These are phyloP conservation scores for Hericium rajendrae DNA, from an alignment of 768 basidiomycete genomes.

Conservation along the genomic window DNA sequence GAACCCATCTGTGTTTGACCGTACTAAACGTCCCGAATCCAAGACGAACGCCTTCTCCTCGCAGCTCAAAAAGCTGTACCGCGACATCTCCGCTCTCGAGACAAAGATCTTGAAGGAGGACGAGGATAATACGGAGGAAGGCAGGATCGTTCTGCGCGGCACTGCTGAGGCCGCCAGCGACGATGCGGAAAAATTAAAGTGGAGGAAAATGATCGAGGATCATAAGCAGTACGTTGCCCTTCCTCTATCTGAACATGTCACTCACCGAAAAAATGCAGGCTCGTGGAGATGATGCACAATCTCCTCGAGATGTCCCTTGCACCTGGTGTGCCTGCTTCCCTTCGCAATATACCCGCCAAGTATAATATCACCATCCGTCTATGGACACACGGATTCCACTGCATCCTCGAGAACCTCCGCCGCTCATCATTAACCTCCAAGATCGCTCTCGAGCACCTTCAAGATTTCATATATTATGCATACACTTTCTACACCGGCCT, in stretches of 20 bases:
- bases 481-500: constrained; percentile 91
- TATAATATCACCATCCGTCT: constrained; percentile 93
- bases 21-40: constrained; percentile 34
- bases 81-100: constrained; percentile 74
- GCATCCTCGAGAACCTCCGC: constrained; percentile 82
- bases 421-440: constrained; percentile 61
- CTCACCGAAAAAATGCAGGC: constrained; percentile 33
- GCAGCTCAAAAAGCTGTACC: constrained; percentile 77
- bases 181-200: constrained; percentile 67
- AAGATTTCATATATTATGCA: constrained; percentile 91
- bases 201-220: constrained; percentile 58
- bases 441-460: constrained; percentile 83
- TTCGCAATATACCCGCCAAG: constrained; percentile 83
- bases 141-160: constrained; percentile 27
- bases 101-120: constrained; percentile 51
- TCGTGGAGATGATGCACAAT: constrained; percentile 85
- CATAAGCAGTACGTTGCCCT: constrained; percentile 71
- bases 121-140: constrained; percentile 40
- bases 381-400: constrained; percentile 89
- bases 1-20: constrained; percentile 59
- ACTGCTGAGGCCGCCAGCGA: constrained; percentile 29
- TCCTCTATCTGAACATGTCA: constrained; percentile 1
- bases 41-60: constrained; percentile 59
- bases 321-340: constrained; percentile 77
- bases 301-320: constrained; percentile 80